These are phyloP conservation scores for Malus hybrid DNA, from an alignment of 331 rosid genomes.

Conservation along the genomic window DNA sequence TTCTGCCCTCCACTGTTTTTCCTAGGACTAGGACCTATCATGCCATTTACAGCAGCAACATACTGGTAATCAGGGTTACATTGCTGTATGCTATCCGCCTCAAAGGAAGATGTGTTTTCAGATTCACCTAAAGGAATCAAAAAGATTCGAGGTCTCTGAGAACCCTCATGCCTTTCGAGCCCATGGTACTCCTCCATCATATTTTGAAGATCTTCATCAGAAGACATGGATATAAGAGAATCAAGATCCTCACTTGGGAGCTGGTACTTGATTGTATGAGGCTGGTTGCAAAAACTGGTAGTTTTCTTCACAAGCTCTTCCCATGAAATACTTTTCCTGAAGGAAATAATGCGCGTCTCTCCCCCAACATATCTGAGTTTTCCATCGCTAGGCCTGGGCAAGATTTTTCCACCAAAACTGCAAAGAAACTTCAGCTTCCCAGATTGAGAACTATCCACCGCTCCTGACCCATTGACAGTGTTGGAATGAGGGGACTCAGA, in stretches of 20 bases:
- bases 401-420: constrained; percentile 68
- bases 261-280: constrained; percentile 69
- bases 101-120: constrained; percentile 38
- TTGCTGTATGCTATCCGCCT: constrained; percentile 32
- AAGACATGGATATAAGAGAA: constrained; percentile 69
- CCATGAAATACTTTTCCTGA: constrained; percentile 46
- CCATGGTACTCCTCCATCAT: constrained; percentile 75
- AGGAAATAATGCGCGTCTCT: constrained; percentile 54
- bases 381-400: constrained; percentile 75
- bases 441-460: constrained; percentile 29
- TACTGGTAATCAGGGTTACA: constrained; percentile 57
- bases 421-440: constrained; percentile 62
- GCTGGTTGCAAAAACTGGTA: constrained; percentile 47
- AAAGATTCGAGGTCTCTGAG: constrained; percentile 55
- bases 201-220: constrained; percentile 79
- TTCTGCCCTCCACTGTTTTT: constrained; percentile 29
- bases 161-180: constrained; percentile 51
- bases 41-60: constrained; percentile 67
- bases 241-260: constrained; percentile 86
- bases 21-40: constrained; percentile 38
- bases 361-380: constrained; percentile 79
- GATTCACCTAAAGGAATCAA: constrained; percentile 58
- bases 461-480: constrained; percentile 31
- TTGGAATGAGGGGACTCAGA: constrained; percentile 38
- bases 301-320: constrained; percentile 57